A percentile compares a stretch with the other conserved stretches of the same genome.
Evolutionary conservation across 148 eudicot species (phyloP).

Genomic region (Tetragonia tetragonoides): DNA sequence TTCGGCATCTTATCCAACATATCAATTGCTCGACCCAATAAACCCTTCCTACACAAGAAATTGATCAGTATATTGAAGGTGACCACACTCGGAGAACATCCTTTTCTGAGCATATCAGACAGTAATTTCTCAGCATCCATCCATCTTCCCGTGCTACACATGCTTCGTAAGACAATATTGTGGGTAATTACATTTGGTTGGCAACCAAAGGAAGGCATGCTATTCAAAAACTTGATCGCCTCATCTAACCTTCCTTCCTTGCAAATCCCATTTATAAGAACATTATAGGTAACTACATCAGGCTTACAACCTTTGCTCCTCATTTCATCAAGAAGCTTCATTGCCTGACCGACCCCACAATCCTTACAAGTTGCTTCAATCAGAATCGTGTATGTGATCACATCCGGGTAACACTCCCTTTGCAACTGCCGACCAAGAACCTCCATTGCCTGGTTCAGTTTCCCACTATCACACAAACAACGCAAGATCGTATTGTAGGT

Average conservation of each 20-base stretch:
- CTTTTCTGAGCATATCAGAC: slow-evolving; percentile 59
- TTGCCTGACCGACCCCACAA: slow-evolving; percentile 62
- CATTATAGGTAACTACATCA: slow-evolving; percentile 71
- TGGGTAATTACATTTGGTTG: slow-evolving; percentile 66
- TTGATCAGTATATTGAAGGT: slow-evolving; percentile 71
- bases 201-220: slow-evolving; percentile 53
- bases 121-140: slow-evolving; percentile 58
- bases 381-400: slow-evolving; percentile 68
- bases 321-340: slow-evolving; percentile 80
- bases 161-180: slow-evolving; percentile 52
- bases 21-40: slow-evolving; percentile 64
- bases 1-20: slow-evolving; percentile 58
- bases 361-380: slow-evolving; percentile 70
- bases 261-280: slow-evolving; percentile 70
- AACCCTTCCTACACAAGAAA: slow-evolving; percentile 58
- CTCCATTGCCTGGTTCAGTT: slow-evolving; percentile 52
- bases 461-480: slow-evolving; percentile 63
- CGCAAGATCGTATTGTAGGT: slow-evolving; percentile 68
- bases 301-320: slow-evolving; percentile 66
- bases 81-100: slow-evolving; percentile 61
- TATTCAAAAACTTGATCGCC: slow-evolving; percentile 55
- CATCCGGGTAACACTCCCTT: slow-evolving; percentile 63
- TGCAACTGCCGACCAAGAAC: slow-evolving; percentile 54
- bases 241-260: slow-evolving; percentile 67
- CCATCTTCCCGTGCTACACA: slow-evolving; percentile 71